Conservation (phyloP, 106 monocot species). For the Narthecium ossifragum region DNA sequence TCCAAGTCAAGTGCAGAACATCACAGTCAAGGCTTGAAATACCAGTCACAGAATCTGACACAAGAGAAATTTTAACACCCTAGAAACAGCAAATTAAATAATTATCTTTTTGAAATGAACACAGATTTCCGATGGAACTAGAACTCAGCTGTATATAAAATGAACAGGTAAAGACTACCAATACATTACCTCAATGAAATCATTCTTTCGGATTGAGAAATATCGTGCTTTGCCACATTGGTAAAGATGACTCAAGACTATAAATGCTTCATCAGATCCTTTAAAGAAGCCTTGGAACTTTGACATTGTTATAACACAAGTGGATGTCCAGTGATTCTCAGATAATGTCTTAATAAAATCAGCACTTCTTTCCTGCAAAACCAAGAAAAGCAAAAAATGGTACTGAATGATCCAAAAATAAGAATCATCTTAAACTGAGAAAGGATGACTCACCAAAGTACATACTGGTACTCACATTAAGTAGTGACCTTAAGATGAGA, state of each 20-base stretch:
- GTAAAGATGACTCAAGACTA: conserved; percentile 50
- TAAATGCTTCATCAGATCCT: conserved; percentile 43
- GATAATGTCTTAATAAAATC: conserved; percentile 40
- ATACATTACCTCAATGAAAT: conserved; percentile 61
- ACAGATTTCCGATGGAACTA: background rate
- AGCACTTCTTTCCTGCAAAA: conserved; percentile 57
- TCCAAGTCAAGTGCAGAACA: conserved; percentile 71
- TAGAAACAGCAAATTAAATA: conserved; percentile 40
- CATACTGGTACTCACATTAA: conserved; percentile 38
- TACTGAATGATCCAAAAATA: background rate
- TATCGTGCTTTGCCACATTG: conserved; percentile 64
- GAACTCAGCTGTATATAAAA: background rate
- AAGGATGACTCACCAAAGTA: background rate
- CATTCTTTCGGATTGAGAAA: conserved; percentile 44
- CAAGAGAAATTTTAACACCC: conserved; percentile 85
- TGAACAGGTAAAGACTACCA: background rate
- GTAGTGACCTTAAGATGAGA: conserved; percentile 55
- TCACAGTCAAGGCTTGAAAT: conserved; percentile 67
- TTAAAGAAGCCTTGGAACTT: conserved; percentile 55
- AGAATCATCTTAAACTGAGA: background rate
- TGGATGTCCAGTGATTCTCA: conserved; percentile 69
- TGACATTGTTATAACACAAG: conserved; percentile 65
- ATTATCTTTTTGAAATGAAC: conserved; percentile 16
- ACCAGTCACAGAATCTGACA: conserved; percentile 25
- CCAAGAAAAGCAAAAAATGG: background rate